These are phyloP conservation scores for Candida mattraensis DNA, from an alignment of 805 yeast species.

Conservation along the genomic window DNA sequence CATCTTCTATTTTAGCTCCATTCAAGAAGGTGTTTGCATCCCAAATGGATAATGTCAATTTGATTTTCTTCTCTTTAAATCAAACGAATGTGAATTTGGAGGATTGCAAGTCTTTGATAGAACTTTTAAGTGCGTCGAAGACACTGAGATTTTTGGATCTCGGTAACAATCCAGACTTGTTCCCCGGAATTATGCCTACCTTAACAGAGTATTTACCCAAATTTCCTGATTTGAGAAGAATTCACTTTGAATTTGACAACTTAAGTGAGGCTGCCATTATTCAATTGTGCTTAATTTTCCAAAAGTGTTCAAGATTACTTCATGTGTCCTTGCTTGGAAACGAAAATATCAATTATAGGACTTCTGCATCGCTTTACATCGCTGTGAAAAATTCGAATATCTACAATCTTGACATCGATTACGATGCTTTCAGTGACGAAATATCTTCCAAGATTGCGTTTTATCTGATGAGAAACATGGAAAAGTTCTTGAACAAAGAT, in stretches of 20 bases:
- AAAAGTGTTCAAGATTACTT: slow-evolving; percentile 45
- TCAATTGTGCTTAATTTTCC: slow-evolving; percentile 49
- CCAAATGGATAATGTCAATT: slow-evolving; percentile 28
- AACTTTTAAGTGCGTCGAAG: slow-evolving; percentile 38
- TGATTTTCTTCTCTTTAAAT: slow-evolving; percentile 53
- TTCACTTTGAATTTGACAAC: slow-evolving; percentile 56
- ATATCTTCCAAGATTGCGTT: slow-evolving; percentile 54
- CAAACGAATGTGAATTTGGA: slow-evolving; percentile 43
- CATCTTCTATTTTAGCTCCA: slow-evolving; percentile 46
- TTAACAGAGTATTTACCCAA: slow-evolving; percentile 45
- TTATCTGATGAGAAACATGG: slow-evolving; percentile 58
- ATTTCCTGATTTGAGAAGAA: slow-evolving; percentile 45
- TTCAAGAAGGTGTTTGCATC: slow-evolving; percentile 42
- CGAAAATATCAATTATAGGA: slow-evolving; percentile 40
- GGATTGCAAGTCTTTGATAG: slow-evolving; percentile 41
- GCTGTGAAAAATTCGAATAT: slow-evolving; percentile 50
- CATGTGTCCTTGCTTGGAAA: slow-evolving; percentile 59
- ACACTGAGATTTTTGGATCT: slow-evolving; percentile 51
- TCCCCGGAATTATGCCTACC: slow-evolving; percentile 49
- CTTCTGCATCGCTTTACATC: slow-evolving; percentile 50
- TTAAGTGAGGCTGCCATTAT: slow-evolving; percentile 46
- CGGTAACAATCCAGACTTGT: slow-evolving; percentile 51
- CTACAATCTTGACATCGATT: slow-evolving; percentile 53
- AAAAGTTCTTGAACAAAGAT: slow-evolving; percentile 39
- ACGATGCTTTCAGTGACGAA: slow-evolving; percentile 51